Evolutionary conservation across 768 basidiomycete species (phyloP).

Genomic region (Dentipellis sp.): DNA sequence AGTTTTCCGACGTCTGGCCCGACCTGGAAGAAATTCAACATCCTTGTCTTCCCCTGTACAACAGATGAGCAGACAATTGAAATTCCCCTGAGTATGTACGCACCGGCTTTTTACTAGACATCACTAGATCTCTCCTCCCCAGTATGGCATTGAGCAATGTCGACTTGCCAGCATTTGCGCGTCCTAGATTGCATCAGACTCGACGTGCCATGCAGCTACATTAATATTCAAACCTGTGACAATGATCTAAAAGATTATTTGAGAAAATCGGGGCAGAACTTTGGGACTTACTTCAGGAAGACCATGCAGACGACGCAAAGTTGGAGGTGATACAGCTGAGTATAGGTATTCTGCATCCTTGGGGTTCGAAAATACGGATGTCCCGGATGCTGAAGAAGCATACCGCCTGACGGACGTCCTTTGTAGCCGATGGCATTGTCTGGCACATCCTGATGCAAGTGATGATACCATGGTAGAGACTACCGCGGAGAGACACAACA

Average conservation of each 20-base stretch:
- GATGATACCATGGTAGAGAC: neutral
- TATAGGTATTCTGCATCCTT: constrained; percentile 13
- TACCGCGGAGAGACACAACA: neutral
- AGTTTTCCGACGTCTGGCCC: constrained; percentile 43
- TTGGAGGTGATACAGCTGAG: constrained; percentile 7
- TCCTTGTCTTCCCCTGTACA: constrained; percentile 57
- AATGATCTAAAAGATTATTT: constrained; percentile 6
- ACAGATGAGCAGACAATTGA: neutral
- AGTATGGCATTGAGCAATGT: constrained; percentile 63
- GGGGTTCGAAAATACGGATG: neutral
- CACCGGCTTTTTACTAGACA: constrained; percentile 66
- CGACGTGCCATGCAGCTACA: neutral
- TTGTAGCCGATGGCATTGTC: neutral
- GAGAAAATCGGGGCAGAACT: neutral
- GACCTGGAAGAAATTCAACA: constrained; percentile 67
- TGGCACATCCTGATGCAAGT: neutral
- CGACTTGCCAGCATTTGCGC: constrained; percentile 75
- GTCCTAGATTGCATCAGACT: constrained; percentile 32
- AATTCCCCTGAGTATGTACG: constrained; percentile 16
- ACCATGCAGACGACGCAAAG: constrained; percentile 10
- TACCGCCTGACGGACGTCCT: neutral
- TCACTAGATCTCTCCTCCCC: constrained; percentile 43
- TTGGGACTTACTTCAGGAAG: constrained; percentile 14
- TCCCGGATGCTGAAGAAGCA: neutral
- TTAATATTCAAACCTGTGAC: constrained; percentile 11